phyloP scores from a whole-genome alignment of 768 basidiomycete species.

The Pleurotus giganteus region DNA sequence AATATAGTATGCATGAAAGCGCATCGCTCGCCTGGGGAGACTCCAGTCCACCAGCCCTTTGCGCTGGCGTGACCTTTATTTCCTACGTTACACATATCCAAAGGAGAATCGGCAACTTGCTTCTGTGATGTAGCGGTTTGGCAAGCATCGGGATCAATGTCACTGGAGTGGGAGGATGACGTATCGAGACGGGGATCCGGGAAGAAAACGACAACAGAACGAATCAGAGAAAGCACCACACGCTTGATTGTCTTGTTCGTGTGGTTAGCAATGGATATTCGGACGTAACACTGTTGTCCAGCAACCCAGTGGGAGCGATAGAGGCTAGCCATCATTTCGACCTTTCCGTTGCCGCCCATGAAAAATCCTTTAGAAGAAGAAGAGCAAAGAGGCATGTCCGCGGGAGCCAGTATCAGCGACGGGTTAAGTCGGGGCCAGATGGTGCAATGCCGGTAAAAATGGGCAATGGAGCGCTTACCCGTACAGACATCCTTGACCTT shows the following conservation, averaged over 20 bases:
- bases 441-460: slow-evolving; percentile 84
- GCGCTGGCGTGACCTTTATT: slow-evolving; percentile 72
- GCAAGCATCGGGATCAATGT: slow-evolving; percentile 55
- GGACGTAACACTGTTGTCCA: slow-evolving; percentile 73
- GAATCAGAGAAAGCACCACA: slow-evolving; percentile 59
- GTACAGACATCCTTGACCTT: slow-evolving; percentile 69
- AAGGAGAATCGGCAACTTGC: slow-evolving; percentile 59
- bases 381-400: slow-evolving; percentile 56
- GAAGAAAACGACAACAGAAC: slow-evolving; percentile 66
- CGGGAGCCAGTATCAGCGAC: slow-evolving; percentile 54
- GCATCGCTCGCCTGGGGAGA: slow-evolving; percentile 55
- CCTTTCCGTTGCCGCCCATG: slow-evolving; percentile 62
- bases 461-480: slow-evolving; percentile 70
- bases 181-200: slow-evolving; percentile 42
- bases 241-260: slow-evolving; percentile 67
- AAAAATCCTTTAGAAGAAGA: slow-evolving; percentile 54
- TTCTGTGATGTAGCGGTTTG: slow-evolving; percentile 61
- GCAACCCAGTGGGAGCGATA: slow-evolving; percentile 79
- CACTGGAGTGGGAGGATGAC: slow-evolving; percentile 14
- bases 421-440: slow-evolving; percentile 78
- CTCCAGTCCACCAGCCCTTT: slow-evolving; percentile 89
- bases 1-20: slow-evolving; percentile 69
- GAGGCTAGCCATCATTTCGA: slow-evolving; percentile 63
- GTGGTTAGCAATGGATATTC: slow-evolving; percentile 63
- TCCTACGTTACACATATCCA: slow-evolving; percentile 65